Conservation (phyloP, 768 basidiomycete species). For the Suillus paluster region DNA sequence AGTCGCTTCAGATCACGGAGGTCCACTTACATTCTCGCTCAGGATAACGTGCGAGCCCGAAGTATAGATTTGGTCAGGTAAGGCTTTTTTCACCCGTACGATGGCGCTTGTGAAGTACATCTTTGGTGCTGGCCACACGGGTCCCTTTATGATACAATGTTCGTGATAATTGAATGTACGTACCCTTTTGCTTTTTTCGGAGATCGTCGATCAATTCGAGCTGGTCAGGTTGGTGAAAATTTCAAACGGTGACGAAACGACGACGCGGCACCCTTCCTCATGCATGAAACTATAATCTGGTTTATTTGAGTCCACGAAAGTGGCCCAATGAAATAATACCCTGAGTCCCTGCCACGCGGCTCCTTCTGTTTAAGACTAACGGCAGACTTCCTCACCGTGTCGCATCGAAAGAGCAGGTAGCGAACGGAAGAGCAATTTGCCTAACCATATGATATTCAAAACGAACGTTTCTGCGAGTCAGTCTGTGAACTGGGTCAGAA, state of each 20-base stretch:
- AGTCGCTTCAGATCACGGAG: background rate
- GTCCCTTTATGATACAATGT: background rate
- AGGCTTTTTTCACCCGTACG: no score
- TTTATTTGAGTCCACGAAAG: no score
- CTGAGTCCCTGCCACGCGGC: no score
- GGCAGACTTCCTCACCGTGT: no score
- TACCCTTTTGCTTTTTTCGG: background rate
- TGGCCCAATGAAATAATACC: no score
- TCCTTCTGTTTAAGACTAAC: no score
- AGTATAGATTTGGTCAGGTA: background rate
- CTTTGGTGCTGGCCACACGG: background rate
- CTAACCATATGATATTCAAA: background rate
- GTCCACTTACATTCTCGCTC: background rate
- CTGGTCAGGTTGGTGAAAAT: background rate
- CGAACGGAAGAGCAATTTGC: background rate
- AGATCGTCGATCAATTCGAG: background rate
- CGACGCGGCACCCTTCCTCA: no score
- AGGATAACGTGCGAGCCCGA: conserved; percentile 4
- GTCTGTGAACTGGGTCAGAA: no score
- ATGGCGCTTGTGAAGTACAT: background rate
- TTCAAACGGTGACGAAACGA: no score
- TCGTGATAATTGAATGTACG: background rate
- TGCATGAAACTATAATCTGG: no score
- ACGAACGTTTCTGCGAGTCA: no score
- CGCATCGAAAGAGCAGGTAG: background rate